A percentile compares a stretch with the other conserved stretches of the same genome.
phyloP scores from a whole-genome alignment of 2,329 filamentous ascomycete species.

The Monosporascus sp. region DNA sequence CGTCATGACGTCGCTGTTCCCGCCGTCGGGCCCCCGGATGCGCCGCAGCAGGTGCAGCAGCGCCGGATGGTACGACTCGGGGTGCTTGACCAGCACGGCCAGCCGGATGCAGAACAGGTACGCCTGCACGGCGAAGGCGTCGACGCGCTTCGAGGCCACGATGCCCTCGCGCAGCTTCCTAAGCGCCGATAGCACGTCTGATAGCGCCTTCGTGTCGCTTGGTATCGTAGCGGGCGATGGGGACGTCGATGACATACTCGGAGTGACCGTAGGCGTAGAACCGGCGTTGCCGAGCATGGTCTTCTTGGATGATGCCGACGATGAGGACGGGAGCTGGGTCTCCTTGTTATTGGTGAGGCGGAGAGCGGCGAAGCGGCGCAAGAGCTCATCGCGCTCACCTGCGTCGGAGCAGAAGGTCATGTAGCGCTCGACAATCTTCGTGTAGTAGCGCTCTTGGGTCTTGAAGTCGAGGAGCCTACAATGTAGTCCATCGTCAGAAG shows the following conservation, averaged over 20 bases:
- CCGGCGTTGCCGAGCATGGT: too few relatives aligned
- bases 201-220: slow-evolving; percentile 57
- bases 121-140: slow-evolving; percentile 79
- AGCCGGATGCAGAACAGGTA: slow-evolving; percentile 90
- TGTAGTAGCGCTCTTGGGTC: slow-evolving; percentile 80
- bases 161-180: slow-evolving; percentile 90
- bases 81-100: slow-evolving; percentile 73
- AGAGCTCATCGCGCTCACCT: slow-evolving; percentile 65
- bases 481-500: background rate
- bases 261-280: too few relatives aligned
- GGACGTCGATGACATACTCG: background rate
- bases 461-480: slow-evolving; percentile 66
- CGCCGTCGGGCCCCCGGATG: slow-evolving; percentile 34
- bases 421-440: slow-evolving; percentile 81
- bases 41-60: slow-evolving; percentile 70
- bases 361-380: slow-evolving; percentile 68
- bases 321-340: slow-evolving; percentile 22
- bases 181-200: slow-evolving; percentile 73
- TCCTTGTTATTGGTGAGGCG: slow-evolving; percentile 29
- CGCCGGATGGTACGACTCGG: slow-evolving; percentile 85
- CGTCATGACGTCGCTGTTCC: slow-evolving; percentile 53
- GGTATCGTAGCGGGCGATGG: slow-evolving; percentile 15
- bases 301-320: background rate
- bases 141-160: slow-evolving; percentile 67
- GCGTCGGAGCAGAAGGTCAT: slow-evolving; percentile 80